Percentiles rank a stretch among this genome's conserved stretches.
Evolutionary conservation across 495 filamentous ascomycete genomes (phyloP).

Genomic region (Aspergillus haitiensis): DNA sequence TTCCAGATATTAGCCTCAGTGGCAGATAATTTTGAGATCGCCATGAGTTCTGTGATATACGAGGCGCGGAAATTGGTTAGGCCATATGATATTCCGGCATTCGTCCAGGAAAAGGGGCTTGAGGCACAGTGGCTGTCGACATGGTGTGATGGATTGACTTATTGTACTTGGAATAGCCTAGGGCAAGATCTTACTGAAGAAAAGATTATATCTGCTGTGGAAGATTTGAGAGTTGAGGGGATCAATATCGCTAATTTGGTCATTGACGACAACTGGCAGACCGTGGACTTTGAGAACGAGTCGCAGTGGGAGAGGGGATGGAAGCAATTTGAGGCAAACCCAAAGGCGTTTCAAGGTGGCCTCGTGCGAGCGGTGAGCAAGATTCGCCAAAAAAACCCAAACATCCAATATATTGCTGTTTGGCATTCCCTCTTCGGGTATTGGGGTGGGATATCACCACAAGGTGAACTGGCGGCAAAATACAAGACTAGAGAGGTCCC

Average conservation of each 20-base stretch:
- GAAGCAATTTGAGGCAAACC: constrained; percentile 80
- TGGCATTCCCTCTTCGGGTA: constrained; percentile 97
- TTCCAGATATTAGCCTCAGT: constrained; percentile 70
- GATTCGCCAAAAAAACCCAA: constrained; percentile 68
- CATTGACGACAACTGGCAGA: constrained; percentile 97
- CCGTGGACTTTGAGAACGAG: constrained; percentile 59
- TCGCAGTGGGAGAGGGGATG: constrained; percentile 55
- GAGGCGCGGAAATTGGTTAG: constrained; percentile 71
- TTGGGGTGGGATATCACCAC: constrained; percentile 83
- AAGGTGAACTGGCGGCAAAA: constrained; percentile 66
- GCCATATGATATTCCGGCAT: constrained; percentile 24
- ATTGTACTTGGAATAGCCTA: constrained; percentile 92
- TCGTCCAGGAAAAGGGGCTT: constrained; percentile 39
- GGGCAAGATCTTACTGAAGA: constrained; percentile 79
- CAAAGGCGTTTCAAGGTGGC: constrained; percentile 75
- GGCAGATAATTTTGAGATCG: constrained; percentile 72
- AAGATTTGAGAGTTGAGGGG: constrained; percentile 64
- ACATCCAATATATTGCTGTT: constrained; percentile 81
- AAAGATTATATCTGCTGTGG: constrained; percentile 73
- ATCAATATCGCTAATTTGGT: constrained; percentile 81
- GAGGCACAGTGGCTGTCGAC: constrained; percentile 74
- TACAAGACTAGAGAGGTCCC: constrained; percentile 77
- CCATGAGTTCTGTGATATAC: constrained; percentile 80
- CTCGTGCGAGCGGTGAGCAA: constrained; percentile 64
- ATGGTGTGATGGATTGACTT: constrained; percentile 84